These are phyloP conservation scores for Orbilia oligospora DNA, from an alignment of 2,329 filamentous ascomycete species.

Conservation along the genomic window DNA sequence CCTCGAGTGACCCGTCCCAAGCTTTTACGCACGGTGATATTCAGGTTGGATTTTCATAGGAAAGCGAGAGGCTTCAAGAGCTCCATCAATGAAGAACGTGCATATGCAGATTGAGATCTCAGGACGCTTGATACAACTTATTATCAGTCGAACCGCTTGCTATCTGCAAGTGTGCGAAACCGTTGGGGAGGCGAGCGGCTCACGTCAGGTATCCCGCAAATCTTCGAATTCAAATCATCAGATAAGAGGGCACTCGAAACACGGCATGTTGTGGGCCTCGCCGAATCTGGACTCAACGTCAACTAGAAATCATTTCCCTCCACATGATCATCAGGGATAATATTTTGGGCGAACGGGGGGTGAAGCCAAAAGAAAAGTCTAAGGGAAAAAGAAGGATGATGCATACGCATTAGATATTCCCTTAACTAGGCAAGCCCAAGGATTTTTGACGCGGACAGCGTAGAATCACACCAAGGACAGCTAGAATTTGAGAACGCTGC, in stretches of 20 bases:
- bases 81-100: constrained; percentile 3
- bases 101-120: constrained; percentile 1
- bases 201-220: neutral
- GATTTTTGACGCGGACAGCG: neutral
- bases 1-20: neutral
- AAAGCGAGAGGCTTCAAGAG: neutral
- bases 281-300: neutral
- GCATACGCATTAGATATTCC: neutral
- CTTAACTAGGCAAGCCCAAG: neutral
- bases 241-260: neutral
- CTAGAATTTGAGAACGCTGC: too few relatives aligned
- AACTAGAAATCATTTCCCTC: neutral
- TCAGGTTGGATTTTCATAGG: neutral
- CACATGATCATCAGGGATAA: neutral
- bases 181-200: neutral
- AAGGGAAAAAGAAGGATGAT: neutral
- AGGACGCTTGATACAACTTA: neutral
- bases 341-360: neutral
- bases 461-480: too few relatives aligned
- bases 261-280: neutral
- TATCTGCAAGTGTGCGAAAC: neutral
- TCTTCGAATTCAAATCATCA: neutral
- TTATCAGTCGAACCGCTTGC: constrained; percentile 1
- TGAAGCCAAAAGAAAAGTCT: neutral
- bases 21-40: neutral